Conservation (phyloP, 345 rosid species). For the Aethionema arabicum region DNA sequence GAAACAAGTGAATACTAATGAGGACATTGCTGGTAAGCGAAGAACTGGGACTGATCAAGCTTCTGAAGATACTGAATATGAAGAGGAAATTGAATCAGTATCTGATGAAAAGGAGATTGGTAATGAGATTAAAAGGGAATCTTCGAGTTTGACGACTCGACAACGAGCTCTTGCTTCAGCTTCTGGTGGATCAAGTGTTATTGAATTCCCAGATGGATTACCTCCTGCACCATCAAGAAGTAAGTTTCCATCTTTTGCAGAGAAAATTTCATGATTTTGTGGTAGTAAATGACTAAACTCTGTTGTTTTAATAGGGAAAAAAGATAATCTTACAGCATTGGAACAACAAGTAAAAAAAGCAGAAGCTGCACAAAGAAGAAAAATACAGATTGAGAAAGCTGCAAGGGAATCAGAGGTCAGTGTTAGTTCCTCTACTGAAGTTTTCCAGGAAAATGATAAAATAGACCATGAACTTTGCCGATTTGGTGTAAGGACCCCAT, state of each 20-base stretch:
- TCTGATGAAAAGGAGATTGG: conserved; percentile 57
- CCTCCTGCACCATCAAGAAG: conserved; percentile 93
- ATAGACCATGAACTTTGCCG: too few species aligned
- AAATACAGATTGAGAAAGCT: conserved; percentile 89
- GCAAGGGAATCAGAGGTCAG: conserved; percentile 82
- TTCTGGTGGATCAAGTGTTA: conserved; percentile 47
- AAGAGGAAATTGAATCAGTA: conserved; percentile 51
- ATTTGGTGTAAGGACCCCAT: too few species aligned
- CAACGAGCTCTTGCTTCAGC: conserved; percentile 91
- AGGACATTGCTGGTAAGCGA: conserved; percentile 60
- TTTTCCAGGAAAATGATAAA: too few species aligned
- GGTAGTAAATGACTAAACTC: too few species aligned
- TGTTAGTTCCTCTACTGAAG: conserved; percentile 16
- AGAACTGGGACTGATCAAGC: conserved; percentile 47
- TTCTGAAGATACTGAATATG: conserved; percentile 54
- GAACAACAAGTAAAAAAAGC: conserved; percentile 90
- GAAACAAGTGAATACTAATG: conserved; percentile 57
- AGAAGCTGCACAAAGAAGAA: conserved; percentile 91
- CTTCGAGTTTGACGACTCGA: conserved; percentile 66
- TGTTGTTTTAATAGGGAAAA: conserved; percentile 60
- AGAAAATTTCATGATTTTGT: too few species aligned
- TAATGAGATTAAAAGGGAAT: conserved; percentile 61
- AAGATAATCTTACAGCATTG: conserved; percentile 76
- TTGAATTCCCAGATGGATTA: conserved; percentile 89
- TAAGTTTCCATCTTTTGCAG: too few species aligned